Evolutionary conservation across 495 filamentous ascomycete genomes (phyloP).

Genomic region (Penicillium egyptiacum): DNA sequence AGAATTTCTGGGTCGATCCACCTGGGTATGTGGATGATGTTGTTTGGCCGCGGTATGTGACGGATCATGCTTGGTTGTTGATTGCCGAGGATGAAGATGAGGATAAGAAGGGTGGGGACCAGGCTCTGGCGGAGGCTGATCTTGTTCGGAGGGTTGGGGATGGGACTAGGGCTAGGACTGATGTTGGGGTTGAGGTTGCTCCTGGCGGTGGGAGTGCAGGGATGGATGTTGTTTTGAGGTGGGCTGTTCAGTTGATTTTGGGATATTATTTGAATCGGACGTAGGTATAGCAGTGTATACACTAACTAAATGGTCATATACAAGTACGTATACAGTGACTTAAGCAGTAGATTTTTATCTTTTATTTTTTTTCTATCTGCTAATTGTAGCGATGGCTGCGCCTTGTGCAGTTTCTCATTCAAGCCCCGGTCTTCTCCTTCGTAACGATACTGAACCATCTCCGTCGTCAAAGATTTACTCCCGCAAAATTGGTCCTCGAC

Average conservation of each 20-base stretch:
- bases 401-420: not conserved
- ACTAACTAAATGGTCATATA: not conserved
- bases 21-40: conserved; percentile 91
- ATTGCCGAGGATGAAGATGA: conserved; percentile 49
- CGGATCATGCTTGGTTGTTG: conserved; percentile 75
- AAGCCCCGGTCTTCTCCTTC: not conserved
- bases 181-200: conserved; percentile 43
- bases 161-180: conserved; percentile 31
- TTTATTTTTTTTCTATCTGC: not conserved
- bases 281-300: not conserved
- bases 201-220: conserved; percentile 36
- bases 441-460: not conserved
- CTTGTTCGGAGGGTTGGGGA: conserved; percentile 36
- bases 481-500: conserved; percentile 29
- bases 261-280: conserved; percentile 14
- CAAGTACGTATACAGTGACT: not conserved
- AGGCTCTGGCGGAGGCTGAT: conserved; percentile 20
- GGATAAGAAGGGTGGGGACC: conserved; percentile 47
- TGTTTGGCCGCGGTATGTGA: conserved; percentile 92
- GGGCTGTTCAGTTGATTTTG: conserved; percentile 48
- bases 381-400: not conserved
- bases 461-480: not conserved
- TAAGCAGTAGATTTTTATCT: not conserved
- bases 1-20: conserved; percentile 92
- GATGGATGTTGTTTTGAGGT: conserved; percentile 42